Conservation (phyloP, 768 basidiomycete genomes). For the Amanita rubescens region DNA sequence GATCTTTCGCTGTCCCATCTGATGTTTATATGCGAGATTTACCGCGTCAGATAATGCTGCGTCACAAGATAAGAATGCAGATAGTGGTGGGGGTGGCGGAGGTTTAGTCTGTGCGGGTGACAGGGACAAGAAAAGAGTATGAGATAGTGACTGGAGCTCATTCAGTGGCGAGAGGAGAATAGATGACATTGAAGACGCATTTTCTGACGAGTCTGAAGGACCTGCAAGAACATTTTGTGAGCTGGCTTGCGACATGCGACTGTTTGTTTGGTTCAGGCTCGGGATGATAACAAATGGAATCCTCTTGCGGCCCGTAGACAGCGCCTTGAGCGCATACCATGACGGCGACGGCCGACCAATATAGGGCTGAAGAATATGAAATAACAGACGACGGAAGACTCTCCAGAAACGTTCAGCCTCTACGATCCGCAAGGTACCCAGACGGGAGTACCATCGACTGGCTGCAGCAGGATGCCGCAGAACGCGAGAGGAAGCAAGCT, state of each 20-base stretch:
- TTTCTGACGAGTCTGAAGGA: slow-evolving; percentile 9
- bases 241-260: background rate
- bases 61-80: slow-evolving; percentile 58
- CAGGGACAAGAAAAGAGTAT: slow-evolving; percentile 64
- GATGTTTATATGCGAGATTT: slow-evolving; percentile 60
- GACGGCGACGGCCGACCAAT: background rate
- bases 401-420: slow-evolving; percentile 15
- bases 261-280: slow-evolving; percentile 4
- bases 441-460: slow-evolving; percentile 65
- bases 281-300: background rate
- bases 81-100: slow-evolving; percentile 50
- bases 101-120: slow-evolving; percentile 60
- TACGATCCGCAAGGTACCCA: slow-evolving; percentile 35
- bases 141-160: slow-evolving; percentile 55
- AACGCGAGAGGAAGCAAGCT: slow-evolving; percentile 47
- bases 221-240: background rate
- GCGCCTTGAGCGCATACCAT: slow-evolving; percentile 1
- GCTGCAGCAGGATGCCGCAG: slow-evolving; percentile 56
- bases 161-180: slow-evolving; percentile 56
- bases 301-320: background rate
- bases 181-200: slow-evolving; percentile 46
- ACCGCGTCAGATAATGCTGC: slow-evolving; percentile 58
- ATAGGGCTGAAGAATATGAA: slow-evolving; percentile 37
- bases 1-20: slow-evolving; percentile 68
- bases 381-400: slow-evolving; percentile 37